phyloP scores from a whole-genome alignment of 2,329 filamentous ascomycete species.

The Torrubiellomyces zombiae region DNA sequence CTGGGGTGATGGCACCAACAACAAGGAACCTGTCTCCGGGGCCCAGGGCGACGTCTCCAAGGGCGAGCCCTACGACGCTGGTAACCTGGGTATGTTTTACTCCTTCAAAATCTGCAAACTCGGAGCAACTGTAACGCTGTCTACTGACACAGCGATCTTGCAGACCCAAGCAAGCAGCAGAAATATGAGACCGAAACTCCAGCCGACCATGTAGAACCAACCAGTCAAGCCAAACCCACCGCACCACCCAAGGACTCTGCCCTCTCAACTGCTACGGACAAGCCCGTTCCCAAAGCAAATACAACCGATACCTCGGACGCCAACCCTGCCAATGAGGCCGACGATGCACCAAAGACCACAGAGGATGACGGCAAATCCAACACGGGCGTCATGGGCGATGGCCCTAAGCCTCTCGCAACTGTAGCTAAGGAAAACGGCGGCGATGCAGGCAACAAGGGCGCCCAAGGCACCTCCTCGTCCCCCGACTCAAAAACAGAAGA shows the following conservation, averaged over 20 bases:
- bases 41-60: slow-evolving; percentile 47
- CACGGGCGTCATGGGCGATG: slow-evolving; percentile 13
- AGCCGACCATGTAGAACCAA: too few species aligned
- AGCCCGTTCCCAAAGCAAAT: too few species aligned
- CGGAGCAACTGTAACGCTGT: slow-evolving; percentile 4
- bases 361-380: slow-evolving; percentile 15
- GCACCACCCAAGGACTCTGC: too few species aligned
- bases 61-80: slow-evolving; percentile 62
- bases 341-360: slow-evolving; percentile 20
- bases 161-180: too few species aligned
- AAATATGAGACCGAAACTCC: too few species aligned
- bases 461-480: not conserved
- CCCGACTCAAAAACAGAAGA: slow-evolving; percentile 2
- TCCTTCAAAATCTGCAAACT: not conserved
- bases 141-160: too few species aligned
- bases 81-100: slow-evolving; percentile 42
- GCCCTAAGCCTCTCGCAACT: slow-evolving; percentile 15
- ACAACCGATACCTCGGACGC: not conserved
- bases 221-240: too few species aligned
- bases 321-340: slow-evolving; percentile 12
- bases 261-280: too few species aligned
- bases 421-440: slow-evolving; percentile 18
- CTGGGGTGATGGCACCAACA: slow-evolving; percentile 23
- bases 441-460: slow-evolving; percentile 10
- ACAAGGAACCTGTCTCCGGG: slow-evolving; percentile 55